Evolutionary conservation across 192 early-diverging fungal species (phyloP).

Genomic region (Linnemannia zychae): DNA sequence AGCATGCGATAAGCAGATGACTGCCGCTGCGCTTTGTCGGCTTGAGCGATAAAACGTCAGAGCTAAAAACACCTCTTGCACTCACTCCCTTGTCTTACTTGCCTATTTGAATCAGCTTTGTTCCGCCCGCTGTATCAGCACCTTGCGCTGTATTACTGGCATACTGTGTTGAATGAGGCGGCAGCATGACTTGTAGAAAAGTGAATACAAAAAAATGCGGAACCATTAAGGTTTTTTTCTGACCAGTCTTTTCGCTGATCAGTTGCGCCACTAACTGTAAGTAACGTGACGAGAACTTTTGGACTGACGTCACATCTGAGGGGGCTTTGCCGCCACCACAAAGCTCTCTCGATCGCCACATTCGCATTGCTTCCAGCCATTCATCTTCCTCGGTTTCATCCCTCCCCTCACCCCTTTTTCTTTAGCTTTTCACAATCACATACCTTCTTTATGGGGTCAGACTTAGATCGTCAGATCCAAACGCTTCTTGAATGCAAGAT

Average conservation of each 20-base stretch:
- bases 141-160: background rate
- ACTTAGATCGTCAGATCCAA: slow-evolving; percentile 79
- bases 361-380: background rate
- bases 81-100: background rate
- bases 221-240: background rate
- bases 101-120: background rate
- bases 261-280: background rate
- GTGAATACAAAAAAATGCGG: background rate
- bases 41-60: background rate
- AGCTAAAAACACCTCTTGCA: background rate
- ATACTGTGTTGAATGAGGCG: background rate
- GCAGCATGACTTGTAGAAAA: background rate
- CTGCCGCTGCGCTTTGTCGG: background rate
- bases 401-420: background rate
- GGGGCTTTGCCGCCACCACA: background rate
- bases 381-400: no score
- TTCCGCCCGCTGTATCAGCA: background rate
- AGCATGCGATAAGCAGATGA: slow-evolving; percentile 2
- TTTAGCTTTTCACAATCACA: background rate
- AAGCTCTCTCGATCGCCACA: background rate
- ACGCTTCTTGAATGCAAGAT: slow-evolving; percentile 92
- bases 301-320: background rate
- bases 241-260: background rate
- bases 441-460: slow-evolving; percentile 47
- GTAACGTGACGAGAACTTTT: no score